Evolutionary conservation across 1,284 basidiomycete genomes (phyloP).

Genomic region (Malassezia dermatis): DNA sequence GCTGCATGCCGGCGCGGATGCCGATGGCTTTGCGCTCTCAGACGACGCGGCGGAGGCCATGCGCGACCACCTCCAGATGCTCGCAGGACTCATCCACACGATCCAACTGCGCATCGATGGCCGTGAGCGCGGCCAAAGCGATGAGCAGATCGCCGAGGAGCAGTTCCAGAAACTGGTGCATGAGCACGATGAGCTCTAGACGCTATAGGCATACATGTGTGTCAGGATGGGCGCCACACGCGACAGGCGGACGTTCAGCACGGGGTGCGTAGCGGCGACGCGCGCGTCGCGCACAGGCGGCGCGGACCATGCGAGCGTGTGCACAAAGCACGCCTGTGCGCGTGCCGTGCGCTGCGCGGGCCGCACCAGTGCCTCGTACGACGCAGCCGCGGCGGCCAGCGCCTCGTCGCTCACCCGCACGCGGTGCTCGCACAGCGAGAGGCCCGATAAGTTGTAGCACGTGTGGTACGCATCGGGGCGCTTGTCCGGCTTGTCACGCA

Average conservation of each 20-base stretch:
- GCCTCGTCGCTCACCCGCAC: slow-evolving; percentile 20
- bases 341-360: neutral
- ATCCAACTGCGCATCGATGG: slow-evolving; percentile 6
- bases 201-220: slow-evolving; percentile 7
- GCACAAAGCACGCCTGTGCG: slow-evolving; percentile 1
- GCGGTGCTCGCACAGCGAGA: slow-evolving; percentile 36
- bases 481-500: slow-evolving; percentile 93
- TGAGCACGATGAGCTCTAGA: slow-evolving; percentile 13
- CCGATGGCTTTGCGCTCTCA: slow-evolving; percentile 8
- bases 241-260: slow-evolving; percentile 4
- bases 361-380: neutral
- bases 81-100: slow-evolving; percentile 7
- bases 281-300: neutral
- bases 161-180: slow-evolving; percentile 10
- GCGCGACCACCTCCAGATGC: neutral
- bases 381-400: neutral
- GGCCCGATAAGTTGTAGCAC: slow-evolving; percentile 45
- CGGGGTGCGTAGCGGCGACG: slow-evolving; percentile 13
- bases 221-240: slow-evolving; percentile 7
- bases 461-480: slow-evolving; percentile 50
- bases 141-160: slow-evolving; percentile 25
- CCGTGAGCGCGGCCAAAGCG: slow-evolving; percentile 1
- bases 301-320: slow-evolving; percentile 9
- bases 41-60: slow-evolving; percentile 3
- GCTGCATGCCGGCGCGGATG: slow-evolving; percentile 8